Conservation (phyloP, 176 grass and related monocot species). For the Juncus inflexus region DNA sequence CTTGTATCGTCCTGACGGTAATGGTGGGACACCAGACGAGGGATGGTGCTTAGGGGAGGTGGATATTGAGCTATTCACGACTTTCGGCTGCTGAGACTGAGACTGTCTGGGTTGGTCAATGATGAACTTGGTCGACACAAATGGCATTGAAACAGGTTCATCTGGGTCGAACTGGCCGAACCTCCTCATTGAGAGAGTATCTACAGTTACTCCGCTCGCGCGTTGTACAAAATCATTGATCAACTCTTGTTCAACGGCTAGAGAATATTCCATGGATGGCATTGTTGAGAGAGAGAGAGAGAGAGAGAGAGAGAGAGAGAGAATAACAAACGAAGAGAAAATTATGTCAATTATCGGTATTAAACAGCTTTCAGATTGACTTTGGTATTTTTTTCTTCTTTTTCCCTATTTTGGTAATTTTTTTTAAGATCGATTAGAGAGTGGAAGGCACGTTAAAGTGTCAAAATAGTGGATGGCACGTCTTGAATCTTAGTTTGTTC, state of each 20-base stretch:
- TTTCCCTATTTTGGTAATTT: neutral
- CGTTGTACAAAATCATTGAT: constrained; percentile 7
- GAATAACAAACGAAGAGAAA: constrained; percentile 3
- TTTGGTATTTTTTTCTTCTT: neutral
- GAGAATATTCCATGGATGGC: neutral
- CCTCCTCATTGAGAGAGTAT: constrained; percentile 41
- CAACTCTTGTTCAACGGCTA: constrained; percentile 2
- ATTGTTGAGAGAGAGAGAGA: neutral
- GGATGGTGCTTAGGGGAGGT: constrained; percentile 10
- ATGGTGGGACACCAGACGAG: constrained; percentile 13
- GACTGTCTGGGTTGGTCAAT: neutral
- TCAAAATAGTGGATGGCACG: constrained; percentile 18
- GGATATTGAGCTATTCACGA: constrained; percentile 9
- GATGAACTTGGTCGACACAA: constrained; percentile 33
- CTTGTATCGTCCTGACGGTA: constrained; percentile 21
- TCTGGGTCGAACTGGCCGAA: constrained; percentile 52
- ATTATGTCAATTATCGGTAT: neutral
- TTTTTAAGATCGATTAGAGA: neutral
- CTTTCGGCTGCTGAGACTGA: neutral
- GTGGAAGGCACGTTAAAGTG: constrained; percentile 20
- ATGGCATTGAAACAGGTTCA: constrained; percentile 46
- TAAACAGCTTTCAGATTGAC: constrained; percentile 11
- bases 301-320: neutral
- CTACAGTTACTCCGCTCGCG: constrained; percentile 35
- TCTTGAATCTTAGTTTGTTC: too few species aligned